Conservation (phyloP, 345 rosid genomes). For the Syzygium jambos region DNA sequence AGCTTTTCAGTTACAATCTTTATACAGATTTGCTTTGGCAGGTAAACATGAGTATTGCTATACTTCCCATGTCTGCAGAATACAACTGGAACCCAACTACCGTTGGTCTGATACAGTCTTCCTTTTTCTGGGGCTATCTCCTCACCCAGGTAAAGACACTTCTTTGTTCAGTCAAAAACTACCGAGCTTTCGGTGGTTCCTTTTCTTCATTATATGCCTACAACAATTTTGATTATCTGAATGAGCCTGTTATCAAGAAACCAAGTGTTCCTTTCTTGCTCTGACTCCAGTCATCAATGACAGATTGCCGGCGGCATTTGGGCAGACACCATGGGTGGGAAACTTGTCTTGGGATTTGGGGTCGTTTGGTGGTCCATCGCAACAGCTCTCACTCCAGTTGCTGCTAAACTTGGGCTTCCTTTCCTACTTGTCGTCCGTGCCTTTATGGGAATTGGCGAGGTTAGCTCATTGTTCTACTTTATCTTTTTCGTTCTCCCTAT, state of each 20-base stretch:
- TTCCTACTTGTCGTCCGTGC: constrained; percentile 78
- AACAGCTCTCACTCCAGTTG: constrained; percentile 75
- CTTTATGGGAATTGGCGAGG: constrained; percentile 98
- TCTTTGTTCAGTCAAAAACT: not conserved
- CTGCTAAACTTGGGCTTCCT: constrained; percentile 85
- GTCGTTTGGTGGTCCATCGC: constrained; percentile 96
- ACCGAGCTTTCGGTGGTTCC: not conserved
- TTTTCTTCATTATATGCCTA: not conserved
- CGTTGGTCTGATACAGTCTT: constrained; percentile 88
- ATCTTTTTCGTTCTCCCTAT: not conserved
- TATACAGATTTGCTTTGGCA: constrained; percentile 28
- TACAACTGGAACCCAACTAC: constrained; percentile 79
- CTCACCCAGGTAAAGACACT: constrained; percentile 61
- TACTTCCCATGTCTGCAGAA: constrained; percentile 99
- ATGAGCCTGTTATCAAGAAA: not conserved
- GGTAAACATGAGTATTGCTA: constrained; percentile 97
- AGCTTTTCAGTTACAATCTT: constrained; percentile 4
- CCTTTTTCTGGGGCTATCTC: constrained; percentile 97
- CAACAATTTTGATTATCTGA: not conserved
- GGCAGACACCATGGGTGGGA: constrained; percentile 95
- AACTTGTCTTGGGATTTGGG: constrained; percentile 77
- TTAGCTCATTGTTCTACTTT: constrained; percentile 4
- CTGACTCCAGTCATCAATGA: constrained; percentile 1
- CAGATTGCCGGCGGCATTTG: constrained; percentile 95
- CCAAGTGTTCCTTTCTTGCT: not conserved